A percentile compares a stretch with the other conserved stretches of the same genome.
These are phyloP conservation scores for Corymbia citriodora DNA, from an alignment of 441 rosid genomes.

Conservation along the genomic window DNA sequence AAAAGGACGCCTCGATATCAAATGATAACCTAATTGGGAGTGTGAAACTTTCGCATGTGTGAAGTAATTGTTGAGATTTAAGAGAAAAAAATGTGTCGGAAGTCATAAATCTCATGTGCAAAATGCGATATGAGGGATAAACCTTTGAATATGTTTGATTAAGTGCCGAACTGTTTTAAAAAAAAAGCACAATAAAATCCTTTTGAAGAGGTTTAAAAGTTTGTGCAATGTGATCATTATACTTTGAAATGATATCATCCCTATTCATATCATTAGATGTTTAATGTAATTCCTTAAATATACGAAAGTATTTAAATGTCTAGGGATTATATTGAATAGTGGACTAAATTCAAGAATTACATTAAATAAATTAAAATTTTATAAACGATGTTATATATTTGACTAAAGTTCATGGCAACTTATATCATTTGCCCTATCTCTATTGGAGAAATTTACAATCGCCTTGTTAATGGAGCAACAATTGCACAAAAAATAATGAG, in stretches of 20 bases:
- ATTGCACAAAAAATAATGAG: neutral
- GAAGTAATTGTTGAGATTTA: neutral
- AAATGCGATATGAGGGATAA: neutral
- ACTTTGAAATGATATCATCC: rapidly evolving
- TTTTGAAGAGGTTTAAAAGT: no score
- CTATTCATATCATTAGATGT: rapidly evolving
- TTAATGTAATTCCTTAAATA: neutral
- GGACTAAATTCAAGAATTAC: neutral
- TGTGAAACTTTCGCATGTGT: neutral
- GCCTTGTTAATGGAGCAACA: neutral
- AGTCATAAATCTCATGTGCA: neutral
- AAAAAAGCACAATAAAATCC: neutral
- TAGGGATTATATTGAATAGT: neutral
- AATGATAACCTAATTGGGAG: neutral
- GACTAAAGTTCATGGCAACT: rapidly evolving
- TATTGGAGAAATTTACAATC: neutral
- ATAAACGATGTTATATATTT: rapidly evolving
- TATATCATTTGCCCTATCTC: neutral
- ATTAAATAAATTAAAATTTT: neutral
- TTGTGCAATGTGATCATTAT: neutral
- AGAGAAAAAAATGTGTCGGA: rapidly evolving
- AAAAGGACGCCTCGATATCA: no score
- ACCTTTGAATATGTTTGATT: rapidly evolving
- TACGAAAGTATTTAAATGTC: neutral
- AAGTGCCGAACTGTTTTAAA: neutral